Conservation (phyloP, 257 asterid genomes). For the Scutellaria galericulata region DNA sequence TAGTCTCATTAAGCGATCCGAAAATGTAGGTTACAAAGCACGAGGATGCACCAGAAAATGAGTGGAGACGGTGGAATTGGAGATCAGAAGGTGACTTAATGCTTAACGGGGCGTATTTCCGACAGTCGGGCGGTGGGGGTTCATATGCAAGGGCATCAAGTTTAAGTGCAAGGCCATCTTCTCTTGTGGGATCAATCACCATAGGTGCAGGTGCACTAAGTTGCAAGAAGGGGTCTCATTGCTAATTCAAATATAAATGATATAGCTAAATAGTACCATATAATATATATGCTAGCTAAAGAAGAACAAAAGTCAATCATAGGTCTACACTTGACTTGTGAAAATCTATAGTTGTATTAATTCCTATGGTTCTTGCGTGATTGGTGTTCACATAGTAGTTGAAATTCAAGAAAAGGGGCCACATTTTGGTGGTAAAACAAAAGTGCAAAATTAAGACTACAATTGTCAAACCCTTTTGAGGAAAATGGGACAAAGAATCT, state of each 20-base stretch:
- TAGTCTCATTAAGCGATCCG: background rate
- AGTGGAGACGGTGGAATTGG: conserved; percentile 90
- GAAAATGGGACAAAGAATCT: background rate
- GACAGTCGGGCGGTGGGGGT: conserved; percentile 73
- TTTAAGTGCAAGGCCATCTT: conserved; percentile 72
- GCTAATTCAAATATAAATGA: conserved; percentile 38
- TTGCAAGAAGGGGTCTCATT: conserved; percentile 68
- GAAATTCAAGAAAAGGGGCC: conserved; percentile 10
- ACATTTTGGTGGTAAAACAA: background rate
- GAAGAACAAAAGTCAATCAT: conserved; percentile 7
- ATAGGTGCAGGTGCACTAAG: conserved; percentile 57
- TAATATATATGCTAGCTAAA: background rate
- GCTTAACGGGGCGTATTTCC: conserved; percentile 83
- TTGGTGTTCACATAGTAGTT: conserved; percentile 31
- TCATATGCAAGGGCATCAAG: conserved; percentile 79
- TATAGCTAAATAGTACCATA: too few species aligned
- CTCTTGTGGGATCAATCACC: conserved; percentile 68
- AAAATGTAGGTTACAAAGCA: conserved; percentile 75
- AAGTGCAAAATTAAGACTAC: background rate
- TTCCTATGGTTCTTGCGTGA: conserved; percentile 39
- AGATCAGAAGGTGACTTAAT: conserved; percentile 83
- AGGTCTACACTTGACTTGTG: conserved; percentile 21
- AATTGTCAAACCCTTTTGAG: conserved; percentile 15
- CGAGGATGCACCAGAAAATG: conserved; percentile 83
- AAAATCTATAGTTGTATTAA: background rate